Percentiles rank a stretch among this genome's conserved stretches.
Evolutionary conservation across 2,329 filamentous ascomycete species (phyloP).

Genomic region (Botryosphaeria dothidea): DNA sequence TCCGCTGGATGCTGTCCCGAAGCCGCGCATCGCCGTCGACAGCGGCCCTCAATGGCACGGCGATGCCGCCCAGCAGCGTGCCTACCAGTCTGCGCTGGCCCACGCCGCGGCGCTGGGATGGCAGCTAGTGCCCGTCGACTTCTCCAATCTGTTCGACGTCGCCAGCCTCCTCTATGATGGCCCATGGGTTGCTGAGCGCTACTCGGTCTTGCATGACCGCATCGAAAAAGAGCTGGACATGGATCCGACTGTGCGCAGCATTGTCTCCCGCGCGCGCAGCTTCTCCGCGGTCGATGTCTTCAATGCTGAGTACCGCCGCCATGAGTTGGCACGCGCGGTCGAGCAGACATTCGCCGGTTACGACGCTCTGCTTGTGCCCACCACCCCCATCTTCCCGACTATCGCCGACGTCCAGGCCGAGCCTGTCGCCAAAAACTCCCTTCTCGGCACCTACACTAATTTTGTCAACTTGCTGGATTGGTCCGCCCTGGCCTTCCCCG

Average conservation of each 20-base stretch:
- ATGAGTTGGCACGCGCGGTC: neutral
- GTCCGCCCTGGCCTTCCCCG: neutral
- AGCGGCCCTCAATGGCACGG: neutral
- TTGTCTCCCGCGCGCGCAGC: neutral
- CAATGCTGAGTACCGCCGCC: neutral
- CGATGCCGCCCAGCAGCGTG: neutral
- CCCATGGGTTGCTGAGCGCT: neutral
- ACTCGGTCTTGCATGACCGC: neutral
- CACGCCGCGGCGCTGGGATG: neutral
- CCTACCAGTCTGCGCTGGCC: neutral
- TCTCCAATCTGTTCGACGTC: constrained; percentile 1
- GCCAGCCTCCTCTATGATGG: neutral
- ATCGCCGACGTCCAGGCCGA: neutral
- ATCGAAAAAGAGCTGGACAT: neutral
- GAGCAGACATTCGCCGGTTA: neutral
- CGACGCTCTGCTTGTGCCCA: neutral
- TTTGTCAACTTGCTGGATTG: neutral
- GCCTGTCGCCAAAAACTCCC: neutral
- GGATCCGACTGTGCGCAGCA: neutral
- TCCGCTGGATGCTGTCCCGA: neutral
- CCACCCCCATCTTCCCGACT: neutral
- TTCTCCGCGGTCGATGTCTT: neutral
- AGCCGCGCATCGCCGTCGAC: neutral
- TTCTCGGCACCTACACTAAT: neutral
- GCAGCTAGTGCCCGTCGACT: neutral